Evolutionary conservation across 371 early-diverging fungal genomes (phyloP).

Genomic region (Mucor circinelloides): DNA sequence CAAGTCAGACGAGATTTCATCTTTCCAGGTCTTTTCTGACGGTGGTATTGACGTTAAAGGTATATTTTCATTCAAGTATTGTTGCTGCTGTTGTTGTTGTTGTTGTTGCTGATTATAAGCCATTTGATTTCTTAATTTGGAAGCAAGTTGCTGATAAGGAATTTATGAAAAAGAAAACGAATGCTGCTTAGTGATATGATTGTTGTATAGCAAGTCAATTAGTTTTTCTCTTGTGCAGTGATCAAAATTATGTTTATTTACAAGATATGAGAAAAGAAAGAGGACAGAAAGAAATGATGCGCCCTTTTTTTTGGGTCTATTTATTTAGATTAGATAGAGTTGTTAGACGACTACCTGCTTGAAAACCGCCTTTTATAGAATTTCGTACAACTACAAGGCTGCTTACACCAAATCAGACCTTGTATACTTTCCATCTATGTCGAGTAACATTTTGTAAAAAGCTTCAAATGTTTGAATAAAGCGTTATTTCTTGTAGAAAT

Average conservation of each 20-base stretch:
- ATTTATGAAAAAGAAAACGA: not conserved
- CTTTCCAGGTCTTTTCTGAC: constrained; percentile 32
- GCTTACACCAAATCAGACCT: too few species aligned
- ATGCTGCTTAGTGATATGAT: not conserved
- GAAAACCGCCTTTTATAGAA: too few species aligned
- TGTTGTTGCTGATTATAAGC: not conserved
- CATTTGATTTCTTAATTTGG: not conserved
- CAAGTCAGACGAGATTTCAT: constrained; percentile 71
- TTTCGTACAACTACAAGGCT: too few species aligned
- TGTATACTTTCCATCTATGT: too few species aligned
- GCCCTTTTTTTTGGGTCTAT: not conserved
- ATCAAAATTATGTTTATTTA: not conserved
- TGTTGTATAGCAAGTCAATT: not conserved
- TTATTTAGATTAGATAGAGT: not conserved
- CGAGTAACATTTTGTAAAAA: too few species aligned
- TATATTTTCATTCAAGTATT: constrained; percentile 10
- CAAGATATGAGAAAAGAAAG: not conserved
- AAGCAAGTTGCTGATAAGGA: not conserved
- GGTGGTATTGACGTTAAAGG: constrained; percentile 6
- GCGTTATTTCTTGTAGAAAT: too few species aligned
- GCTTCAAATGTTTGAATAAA: too few species aligned
- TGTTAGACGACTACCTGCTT: too few species aligned
- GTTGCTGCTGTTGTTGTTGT: not conserved
- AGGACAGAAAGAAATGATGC: not conserved
- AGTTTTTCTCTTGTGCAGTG: not conserved